A percentile compares a stretch with the other conserved stretches of the same genome.
These are phyloP conservation scores for Elasticomyces elasticus DNA, from an alignment of 495 filamentous ascomycete genomes.

Conservation along the genomic window DNA sequence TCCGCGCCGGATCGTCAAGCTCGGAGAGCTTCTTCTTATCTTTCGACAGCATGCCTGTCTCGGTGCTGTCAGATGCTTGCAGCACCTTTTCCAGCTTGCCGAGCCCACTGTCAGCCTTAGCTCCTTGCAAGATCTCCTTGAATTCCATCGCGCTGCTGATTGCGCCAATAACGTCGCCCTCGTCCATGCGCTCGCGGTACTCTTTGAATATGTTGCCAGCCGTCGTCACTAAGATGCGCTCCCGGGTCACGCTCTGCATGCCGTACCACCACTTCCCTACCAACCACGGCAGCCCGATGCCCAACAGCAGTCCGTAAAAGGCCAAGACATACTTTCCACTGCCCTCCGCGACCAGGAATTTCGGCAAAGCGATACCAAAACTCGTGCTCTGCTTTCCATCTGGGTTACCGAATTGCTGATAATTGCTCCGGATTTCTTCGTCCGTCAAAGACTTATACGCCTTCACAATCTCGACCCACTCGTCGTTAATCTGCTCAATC, in stretches of 20 bases:
- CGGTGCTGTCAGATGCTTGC: conserved; percentile 37
- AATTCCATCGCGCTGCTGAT: conserved; percentile 79
- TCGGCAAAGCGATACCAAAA: conserved; percentile 91
- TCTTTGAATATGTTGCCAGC: conserved; percentile 88
- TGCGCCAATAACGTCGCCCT: conserved; percentile 67
- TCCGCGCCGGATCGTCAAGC: conserved; percentile 57
- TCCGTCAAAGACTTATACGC: conserved; percentile 96
- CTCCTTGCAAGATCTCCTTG: conserved; percentile 58
- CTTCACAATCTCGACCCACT: conserved; percentile 90
- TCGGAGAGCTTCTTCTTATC: conserved; percentile 59
- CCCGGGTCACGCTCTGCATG: conserved; percentile 80
- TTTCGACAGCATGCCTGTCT: conserved; percentile 50
- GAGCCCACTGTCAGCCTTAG: conserved; percentile 62
- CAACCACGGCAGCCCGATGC: conserved; percentile 81
- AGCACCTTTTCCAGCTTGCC: conserved; percentile 74
- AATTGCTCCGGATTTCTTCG: conserved; percentile 94
- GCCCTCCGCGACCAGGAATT: conserved; percentile 84
- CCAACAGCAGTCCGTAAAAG: conserved; percentile 76
- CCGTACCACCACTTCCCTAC: conserved; percentile 99
- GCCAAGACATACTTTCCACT: conserved; percentile 92
- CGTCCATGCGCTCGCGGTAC: conserved; percentile 72
- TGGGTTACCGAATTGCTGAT: conserved; percentile 86
- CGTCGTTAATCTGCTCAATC: conserved; percentile 67
- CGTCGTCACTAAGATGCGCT: conserved; percentile 80
- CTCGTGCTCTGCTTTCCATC: conserved; percentile 97